Evolutionary conservation across 75 land plant genomes (phyloP), one percentile per base, ranked within the genome.

Genomic region (Azolla pinnata): DNA sequence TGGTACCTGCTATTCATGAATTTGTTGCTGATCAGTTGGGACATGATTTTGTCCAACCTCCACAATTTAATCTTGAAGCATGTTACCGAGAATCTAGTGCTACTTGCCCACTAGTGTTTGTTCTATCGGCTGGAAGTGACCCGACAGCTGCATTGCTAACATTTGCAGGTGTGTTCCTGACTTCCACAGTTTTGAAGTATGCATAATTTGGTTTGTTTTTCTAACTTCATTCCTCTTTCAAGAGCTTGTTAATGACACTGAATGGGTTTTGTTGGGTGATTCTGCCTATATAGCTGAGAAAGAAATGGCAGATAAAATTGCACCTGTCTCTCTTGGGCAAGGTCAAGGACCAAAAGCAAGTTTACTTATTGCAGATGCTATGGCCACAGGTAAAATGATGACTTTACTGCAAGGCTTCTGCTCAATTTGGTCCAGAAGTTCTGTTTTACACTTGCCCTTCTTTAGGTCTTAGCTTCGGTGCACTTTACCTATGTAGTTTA

Each of bases 341-440:
- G 75, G 75, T 17, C 75, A 73, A 56, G 75, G 75, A 25, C 75
- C 75, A 0, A 73, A 67, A 55, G 75, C 75, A 18, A 64, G 65
- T 0, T 24, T 59, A 14, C 54, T 73, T 33, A 73, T 73, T 17
- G 61, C 44, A 10, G 75, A 73, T 56, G 75, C 75, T 35, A 62
- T 61, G 61, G 70, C 54, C n/a, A 50, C 75, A 49, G 75, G 69
- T 66, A 16, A 7, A 4, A n/a, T n/a, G n/a, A n/a, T n/a, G n/a
- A n/a, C n/a, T n/a, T n/a, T n/a, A n/a, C n/a, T n/a, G n/a, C n/a
- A n/a, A n/a, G n/a, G n/a, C n/a, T n/a, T n/a, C n/a, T n/a, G n/a
- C n/a, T n/a, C n/a, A n/a, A n/a, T n/a, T n/a, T n/a, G n/a, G n/a
- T n/a, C n/a, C n/a, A n/a, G n/a, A n/a, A n/a, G n/a, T n/a, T n/a